These are phyloP conservation scores for Catenaria anguillulae DNA, from an alignment of 371 early-diverging fungal species.

Conservation along the genomic window DNA sequence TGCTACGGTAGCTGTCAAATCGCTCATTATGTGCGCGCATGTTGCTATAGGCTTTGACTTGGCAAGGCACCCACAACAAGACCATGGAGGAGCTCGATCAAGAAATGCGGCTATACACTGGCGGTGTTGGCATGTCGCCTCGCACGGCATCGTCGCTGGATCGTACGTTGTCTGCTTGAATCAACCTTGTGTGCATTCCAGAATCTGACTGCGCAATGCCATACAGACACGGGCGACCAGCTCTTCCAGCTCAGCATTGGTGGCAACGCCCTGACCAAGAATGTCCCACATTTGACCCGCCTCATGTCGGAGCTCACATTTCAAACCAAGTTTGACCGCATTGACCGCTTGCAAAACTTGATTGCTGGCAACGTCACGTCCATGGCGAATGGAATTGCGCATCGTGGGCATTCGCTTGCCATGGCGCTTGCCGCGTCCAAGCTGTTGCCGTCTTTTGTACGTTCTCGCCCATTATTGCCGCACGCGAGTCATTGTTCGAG, in stretches of 20 bases:
- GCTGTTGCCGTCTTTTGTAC: background rate
- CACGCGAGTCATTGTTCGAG: too few species aligned
- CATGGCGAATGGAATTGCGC: conserved; percentile 63
- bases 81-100: conserved; percentile 76
- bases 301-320: conserved; percentile 49
- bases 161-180: too few species aligned
- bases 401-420: conserved; percentile 57
- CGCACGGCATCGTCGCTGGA: conserved; percentile 2
- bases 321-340: conserved; percentile 60
- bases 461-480: too few species aligned
- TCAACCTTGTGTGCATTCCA: too few species aligned
- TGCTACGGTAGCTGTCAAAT: too few species aligned
- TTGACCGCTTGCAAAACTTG: conserved; percentile 52
- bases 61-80: conserved; percentile 61
- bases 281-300: conserved; percentile 55
- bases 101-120: conserved; percentile 66
- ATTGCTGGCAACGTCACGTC: conserved; percentile 52
- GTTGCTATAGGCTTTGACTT: conserved; percentile 56
- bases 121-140: conserved; percentile 59
- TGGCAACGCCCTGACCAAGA: conserved; percentile 51
- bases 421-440: conserved; percentile 3
- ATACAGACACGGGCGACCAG: background rate
- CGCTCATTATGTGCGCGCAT: too few species aligned
- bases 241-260: background rate
- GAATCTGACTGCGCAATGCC: too few species aligned